Percentiles rank a stretch among this genome's conserved stretches.
Evolutionary conservation across 2,329 filamentous ascomycete species (phyloP).

Genomic region (Fusarium sp.): DNA sequence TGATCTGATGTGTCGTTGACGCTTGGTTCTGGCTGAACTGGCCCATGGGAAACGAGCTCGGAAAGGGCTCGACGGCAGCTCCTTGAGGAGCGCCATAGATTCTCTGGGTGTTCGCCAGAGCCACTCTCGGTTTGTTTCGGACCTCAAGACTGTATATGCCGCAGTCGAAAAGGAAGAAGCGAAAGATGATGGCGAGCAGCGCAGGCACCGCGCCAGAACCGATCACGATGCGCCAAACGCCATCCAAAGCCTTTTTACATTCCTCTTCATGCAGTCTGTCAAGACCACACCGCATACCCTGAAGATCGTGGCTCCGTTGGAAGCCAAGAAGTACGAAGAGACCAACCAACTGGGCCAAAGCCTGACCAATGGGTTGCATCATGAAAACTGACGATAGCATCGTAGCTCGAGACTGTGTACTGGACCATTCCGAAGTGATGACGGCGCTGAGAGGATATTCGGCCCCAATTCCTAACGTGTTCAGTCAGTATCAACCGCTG

Average conservation of each 20-base stretch:
- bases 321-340: constrained; percentile 63
- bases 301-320: constrained; percentile 54
- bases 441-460: constrained; percentile 75
- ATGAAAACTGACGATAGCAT: constrained; percentile 76
- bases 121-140: constrained; percentile 68
- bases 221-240: constrained; percentile 74
- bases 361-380: constrained; percentile 75
- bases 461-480: constrained; percentile 66
- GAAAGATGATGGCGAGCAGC: constrained; percentile 71
- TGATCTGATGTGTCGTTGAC: constrained; percentile 42
- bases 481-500: constrained; percentile 19
- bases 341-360: constrained; percentile 71
- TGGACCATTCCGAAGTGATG: constrained; percentile 74
- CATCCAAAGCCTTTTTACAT: constrained; percentile 63
- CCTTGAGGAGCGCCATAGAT: constrained; percentile 61
- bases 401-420: constrained; percentile 70
- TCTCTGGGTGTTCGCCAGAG: constrained; percentile 68
- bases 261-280: constrained; percentile 57
- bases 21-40: constrained; percentile 31
- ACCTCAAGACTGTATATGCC: constrained; percentile 74
- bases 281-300: constrained; percentile 60
- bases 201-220: constrained; percentile 73
- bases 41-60: constrained; percentile 38
- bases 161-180: constrained; percentile 74
- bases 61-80: constrained; percentile 32